Percentiles rank a stretch among this genome's conserved stretches.
Evolutionary conservation across 805 yeast species (phyloP).

Genomic region (Suhomyces xylopsoci): DNA sequence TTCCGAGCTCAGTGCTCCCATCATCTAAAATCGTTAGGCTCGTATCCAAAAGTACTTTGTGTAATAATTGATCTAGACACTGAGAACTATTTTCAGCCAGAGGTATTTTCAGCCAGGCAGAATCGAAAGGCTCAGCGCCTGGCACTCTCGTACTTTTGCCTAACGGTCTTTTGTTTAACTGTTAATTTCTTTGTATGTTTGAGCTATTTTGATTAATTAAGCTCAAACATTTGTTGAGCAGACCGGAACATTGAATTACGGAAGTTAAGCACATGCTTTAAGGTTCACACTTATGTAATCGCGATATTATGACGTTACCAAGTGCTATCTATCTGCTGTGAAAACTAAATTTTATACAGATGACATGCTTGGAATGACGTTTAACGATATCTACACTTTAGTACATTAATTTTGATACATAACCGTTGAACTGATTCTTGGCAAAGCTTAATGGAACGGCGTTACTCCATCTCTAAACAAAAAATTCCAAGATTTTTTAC

Average conservation of each 20-base stretch:
- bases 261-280: background rate
- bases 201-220: background rate
- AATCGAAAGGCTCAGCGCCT: background rate
- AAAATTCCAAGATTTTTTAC: background rate
- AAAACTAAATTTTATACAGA: too few species aligned
- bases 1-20: background rate
- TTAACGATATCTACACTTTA: too few species aligned
- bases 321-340: background rate
- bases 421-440: too few species aligned
- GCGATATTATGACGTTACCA: background rate
- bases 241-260: background rate
- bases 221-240: background rate
- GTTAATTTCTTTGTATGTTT: too few species aligned
- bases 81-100: too few species aligned
- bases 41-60: background rate
- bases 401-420: too few species aligned
- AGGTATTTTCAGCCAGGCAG: background rate
- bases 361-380: too few species aligned
- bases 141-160: too few species aligned
- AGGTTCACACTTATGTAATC: background rate
- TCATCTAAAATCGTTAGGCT: background rate
- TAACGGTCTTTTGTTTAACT: background rate
- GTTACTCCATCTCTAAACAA: too few species aligned
- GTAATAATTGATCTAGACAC: background rate
- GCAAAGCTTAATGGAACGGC: too few species aligned